A percentile compares a stretch with the other conserved stretches of the same genome.
These are phyloP conservation scores for Aurinia saxatilis DNA, from an alignment of 345 rosid genomes.

Conservation along the genomic window DNA sequence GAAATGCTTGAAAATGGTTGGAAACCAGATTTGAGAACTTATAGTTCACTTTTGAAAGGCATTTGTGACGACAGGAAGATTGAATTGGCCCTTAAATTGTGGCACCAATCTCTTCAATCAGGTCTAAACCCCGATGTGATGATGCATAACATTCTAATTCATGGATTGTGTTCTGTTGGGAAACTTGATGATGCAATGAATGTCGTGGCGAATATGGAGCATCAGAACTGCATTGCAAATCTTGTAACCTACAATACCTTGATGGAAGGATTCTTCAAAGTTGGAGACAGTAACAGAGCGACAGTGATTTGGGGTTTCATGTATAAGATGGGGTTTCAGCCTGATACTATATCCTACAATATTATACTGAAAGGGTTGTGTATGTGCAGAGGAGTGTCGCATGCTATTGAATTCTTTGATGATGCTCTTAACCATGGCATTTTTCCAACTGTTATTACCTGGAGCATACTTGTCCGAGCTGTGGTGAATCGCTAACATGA, in stretches of 20 bases:
- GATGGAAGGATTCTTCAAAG: constrained; percentile 75
- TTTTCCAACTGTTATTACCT: constrained; percentile 54
- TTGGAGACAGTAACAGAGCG: constrained; percentile 51
- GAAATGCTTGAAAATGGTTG: constrained; percentile 68
- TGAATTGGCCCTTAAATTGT: constrained; percentile 56
- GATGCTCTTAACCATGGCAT: constrained; percentile 62
- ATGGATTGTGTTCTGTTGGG: constrained; percentile 71
- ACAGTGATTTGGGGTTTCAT: constrained; percentile 61
- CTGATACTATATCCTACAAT: constrained; percentile 81
- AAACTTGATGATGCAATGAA: constrained; percentile 60
- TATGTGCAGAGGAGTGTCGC: constrained; percentile 48
- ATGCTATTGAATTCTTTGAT: constrained; percentile 54
- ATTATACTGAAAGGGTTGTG: constrained; percentile 70
- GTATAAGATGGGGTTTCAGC: constrained; percentile 42
- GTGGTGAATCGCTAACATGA: constrained; percentile 23
- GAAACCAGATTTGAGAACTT: constrained; percentile 72
- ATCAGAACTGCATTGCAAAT: constrained; percentile 48
- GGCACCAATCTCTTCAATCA: constrained; percentile 49
- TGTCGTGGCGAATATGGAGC: constrained; percentile 52
- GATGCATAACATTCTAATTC: constrained; percentile 76
- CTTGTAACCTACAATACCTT: constrained; percentile 78
- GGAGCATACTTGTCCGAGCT: constrained; percentile 83
- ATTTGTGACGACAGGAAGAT: constrained; percentile 63
- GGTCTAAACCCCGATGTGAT: constrained; percentile 62
- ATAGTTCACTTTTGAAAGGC: constrained; percentile 69